Base-by-base conservation (phyloP, 2,329 filamentous ascomycete genomes). In the Blastomyces gilchristii region DNA sequence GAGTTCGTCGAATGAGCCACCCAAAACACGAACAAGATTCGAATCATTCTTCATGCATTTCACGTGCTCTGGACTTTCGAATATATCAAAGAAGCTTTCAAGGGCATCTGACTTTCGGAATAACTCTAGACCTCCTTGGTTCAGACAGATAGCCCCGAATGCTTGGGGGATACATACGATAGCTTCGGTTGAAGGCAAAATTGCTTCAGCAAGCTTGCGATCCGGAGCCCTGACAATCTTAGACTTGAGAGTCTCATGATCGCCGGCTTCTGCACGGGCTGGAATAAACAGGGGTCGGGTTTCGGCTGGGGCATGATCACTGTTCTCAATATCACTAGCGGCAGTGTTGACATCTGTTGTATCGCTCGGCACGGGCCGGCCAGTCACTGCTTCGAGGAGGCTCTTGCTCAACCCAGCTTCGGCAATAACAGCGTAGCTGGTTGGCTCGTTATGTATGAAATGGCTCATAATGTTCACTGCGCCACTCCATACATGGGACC, bases 361-460 rank as follows among this genome's bases (percentile, higher is more conserved):
- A 45, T 63, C 61, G 9, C 37, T 25, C n/a, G 62, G 45, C 39
- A 80, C 68, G 43, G 72, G 68, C 65, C 74, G 74, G 47, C 77
- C 74, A 59, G 82, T 95, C 62, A 97, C 84, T 3, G 92, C 86
- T 74, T 93, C 87, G 16, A 99, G 81, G 64, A 97, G 88, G 60
- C 87, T 90, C 72, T 88, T 88, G 70, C 94, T 92, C 69, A 99
- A 83, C 28, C 91, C 91, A 60, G 94, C 93, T 76, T 99, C 94
- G 16, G 90, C 91, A 67, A 99, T 94, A 31, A 96, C 91, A 37
- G 91, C 88, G 73, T 96, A 99, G 74, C 94, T 99, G 0, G 94
- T 99, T 0, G 94, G 94, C 71, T 99, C 94, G 72, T 97, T 97
- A 76, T 99, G 95, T 70, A 99, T 96, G 75, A 99, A 99, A 69